Evolutionary conservation across 164 flowering plant species (phyloP), one percentile per base, ranked within the genome.

Genomic region (Brasenia schreberi): DNA sequence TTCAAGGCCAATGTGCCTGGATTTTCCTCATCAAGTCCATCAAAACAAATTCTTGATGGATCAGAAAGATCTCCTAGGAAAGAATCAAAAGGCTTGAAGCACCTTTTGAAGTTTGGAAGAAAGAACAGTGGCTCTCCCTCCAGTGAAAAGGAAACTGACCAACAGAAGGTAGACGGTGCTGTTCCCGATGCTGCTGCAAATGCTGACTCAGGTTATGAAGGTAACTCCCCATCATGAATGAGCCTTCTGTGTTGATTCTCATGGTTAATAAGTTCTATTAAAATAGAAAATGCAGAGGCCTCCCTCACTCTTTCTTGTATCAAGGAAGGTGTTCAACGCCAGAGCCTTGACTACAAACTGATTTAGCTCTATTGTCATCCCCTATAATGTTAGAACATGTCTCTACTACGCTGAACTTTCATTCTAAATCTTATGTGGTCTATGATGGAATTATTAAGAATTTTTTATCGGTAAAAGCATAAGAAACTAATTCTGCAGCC

Each of bases 91-190:
- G 99, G 99, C 39, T 81, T 94, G 64, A 85, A 69, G 66, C 75
- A 87, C 69, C 80, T 94, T 27, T 74, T 94, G 83, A 91, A 83
- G 81, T 86, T 94, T 76, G 99, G 96, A 67, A 84, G 81, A 74
- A 94, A 84, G 78, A 85, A 71, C 62, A 73, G 76, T 68, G 70
- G 75, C 66, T 80, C 87, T 53, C 68, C 77, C 42, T 59, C 83
- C 4, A 73, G 78, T 66, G 92, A 84, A 43, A 82, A 33, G 42
- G 93, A 89, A 60, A 73, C 78, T 42, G 90, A 85, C 71, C 78
- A 78, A 68, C 61, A 62, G 60, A 80, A 77, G 70, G 62, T 43
- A 16, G 78, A 74, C 75, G 75, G 77, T 69, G 71, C 3, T 33
- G 39, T 33, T 33, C 39, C 39, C 39, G 39, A 1, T 33, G 39